A percentile compares a stretch with the other conserved stretches of the same genome.
phyloP scores from a whole-genome alignment of 2,329 filamentous ascomycete species.

The Sphaerostilbella broomeana region DNA sequence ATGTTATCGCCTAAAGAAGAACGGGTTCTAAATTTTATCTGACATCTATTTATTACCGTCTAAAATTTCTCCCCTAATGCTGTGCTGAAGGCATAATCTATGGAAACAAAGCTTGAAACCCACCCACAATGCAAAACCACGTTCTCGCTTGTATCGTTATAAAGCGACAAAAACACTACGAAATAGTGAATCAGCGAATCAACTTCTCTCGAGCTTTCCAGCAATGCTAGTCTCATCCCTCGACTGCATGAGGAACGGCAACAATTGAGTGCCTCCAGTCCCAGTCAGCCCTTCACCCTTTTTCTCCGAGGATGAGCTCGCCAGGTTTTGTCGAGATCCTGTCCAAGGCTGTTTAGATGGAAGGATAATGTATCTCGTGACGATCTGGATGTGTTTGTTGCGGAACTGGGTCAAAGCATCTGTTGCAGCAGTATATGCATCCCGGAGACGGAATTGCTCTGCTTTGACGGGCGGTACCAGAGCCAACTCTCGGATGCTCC shows the following conservation, averaged over 20 bases:
- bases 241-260: constrained; percentile 84
- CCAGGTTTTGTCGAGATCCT: constrained; percentile 34
- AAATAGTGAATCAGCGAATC: too few species aligned
- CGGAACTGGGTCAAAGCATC: constrained; percentile 69
- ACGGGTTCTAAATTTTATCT: too few species aligned
- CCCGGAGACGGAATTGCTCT: constrained; percentile 39
- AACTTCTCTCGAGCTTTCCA: constrained; percentile 26
- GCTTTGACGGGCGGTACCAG: constrained; percentile 43
- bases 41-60: too few species aligned
- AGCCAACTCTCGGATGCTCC: constrained; percentile 69
- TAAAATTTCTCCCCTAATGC: too few species aligned
- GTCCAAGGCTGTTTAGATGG: constrained; percentile 49
- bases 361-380: constrained; percentile 83
- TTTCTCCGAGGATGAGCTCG: constrained; percentile 35
- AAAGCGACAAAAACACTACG: too few species aligned
- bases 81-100: too few species aligned
- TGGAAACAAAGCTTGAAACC: too few species aligned
- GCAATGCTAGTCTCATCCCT: constrained; percentile 66
- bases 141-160: too few species aligned
- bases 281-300: constrained; percentile 56
- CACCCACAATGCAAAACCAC: too few species aligned
- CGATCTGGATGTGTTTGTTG: constrained; percentile 83
- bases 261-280: constrained; percentile 79
- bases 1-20: too few species aligned
- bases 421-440: constrained; percentile 63